Evolutionary conservation across 352 stramenopile species (phyloP).

Genomic region (Thraustochytrium sp.): DNA sequence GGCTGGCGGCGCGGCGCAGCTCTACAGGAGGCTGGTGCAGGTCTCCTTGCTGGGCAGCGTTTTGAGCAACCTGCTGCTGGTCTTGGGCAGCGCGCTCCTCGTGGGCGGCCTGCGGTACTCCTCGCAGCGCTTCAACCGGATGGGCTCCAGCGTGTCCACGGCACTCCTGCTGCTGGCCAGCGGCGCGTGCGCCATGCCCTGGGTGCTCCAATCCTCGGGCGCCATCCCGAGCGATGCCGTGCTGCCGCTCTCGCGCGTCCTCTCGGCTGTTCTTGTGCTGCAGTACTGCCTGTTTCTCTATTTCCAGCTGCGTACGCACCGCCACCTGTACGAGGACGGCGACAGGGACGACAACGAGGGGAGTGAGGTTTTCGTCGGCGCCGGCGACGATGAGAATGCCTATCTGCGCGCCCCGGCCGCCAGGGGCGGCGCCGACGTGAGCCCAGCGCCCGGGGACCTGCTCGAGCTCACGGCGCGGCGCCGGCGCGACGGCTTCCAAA

Average conservation of each 20-base stretch:
- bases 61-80: conserved; percentile 92
- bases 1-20: background rate
- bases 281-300: conserved; percentile 10
- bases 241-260: background rate
- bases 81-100: conserved; percentile 70
- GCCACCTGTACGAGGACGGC: conserved; percentile 20
- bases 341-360: too few relatives aligned
- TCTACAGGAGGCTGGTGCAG: conserved; percentile 10
- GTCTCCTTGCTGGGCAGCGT: conserved; percentile 92
- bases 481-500: background rate
- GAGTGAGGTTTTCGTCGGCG: too few relatives aligned
- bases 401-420: too few relatives aligned
- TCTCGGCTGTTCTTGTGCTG: background rate
- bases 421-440: too few relatives aligned
- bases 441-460: too few relatives aligned
- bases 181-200: background rate
- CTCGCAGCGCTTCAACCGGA: conserved; percentile 82
- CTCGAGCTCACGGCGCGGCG: too few relatives aligned
- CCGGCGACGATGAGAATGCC: too few relatives aligned
- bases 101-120: conserved; percentile 71
- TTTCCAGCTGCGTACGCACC: conserved; percentile 30
- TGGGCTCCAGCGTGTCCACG: conserved; percentile 66
- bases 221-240: background rate
- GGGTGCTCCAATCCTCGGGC: background rate
- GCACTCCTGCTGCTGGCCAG: conserved; percentile 60